Evolutionary conservation across 2,329 filamentous ascomycete genomes (phyloP).

Genomic region (Hysterium pulicare): DNA sequence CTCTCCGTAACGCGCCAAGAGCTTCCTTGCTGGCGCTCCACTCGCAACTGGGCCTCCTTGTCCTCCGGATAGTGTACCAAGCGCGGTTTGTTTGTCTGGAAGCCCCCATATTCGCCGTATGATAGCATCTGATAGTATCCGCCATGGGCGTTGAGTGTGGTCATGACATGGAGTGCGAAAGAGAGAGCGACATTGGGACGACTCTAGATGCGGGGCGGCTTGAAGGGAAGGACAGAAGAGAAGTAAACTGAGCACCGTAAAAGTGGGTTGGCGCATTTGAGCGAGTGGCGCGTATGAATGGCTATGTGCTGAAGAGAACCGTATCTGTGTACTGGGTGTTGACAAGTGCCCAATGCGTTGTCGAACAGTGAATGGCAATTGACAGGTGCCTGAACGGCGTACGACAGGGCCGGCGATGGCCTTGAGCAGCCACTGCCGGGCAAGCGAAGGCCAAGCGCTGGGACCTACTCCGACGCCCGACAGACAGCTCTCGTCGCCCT

Average conservation of each 20-base stretch:
- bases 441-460: too few relatives aligned
- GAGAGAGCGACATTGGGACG: constrained; percentile 12
- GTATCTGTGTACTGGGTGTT: too few relatives aligned
- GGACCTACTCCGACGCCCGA: too few relatives aligned
- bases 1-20: constrained; percentile 60
- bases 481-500: too few relatives aligned
- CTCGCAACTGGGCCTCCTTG: not conserved
- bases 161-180: constrained; percentile 11
- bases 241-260: constrained; percentile 27
- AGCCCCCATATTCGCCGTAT: constrained; percentile 30
- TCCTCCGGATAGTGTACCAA: constrained; percentile 1
- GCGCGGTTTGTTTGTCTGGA: constrained; percentile 16
- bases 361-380: too few relatives aligned
- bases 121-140: constrained; percentile 34
- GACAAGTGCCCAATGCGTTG: too few relatives aligned
- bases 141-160: constrained; percentile 31
- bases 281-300: too few relatives aligned
- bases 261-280: constrained; percentile 27
- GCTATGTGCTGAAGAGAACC: too few relatives aligned
- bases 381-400: too few relatives aligned
- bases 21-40: constrained; percentile 14
- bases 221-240: constrained; percentile 26
- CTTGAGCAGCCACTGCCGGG: too few relatives aligned
- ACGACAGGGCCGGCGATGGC: too few relatives aligned
- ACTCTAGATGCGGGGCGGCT: constrained; percentile 33